Percentiles rank a stretch among this genome's conserved stretches.
Evolutionary conservation across 768 basidiomycete genomes (phyloP).

Genomic region (Hortiboletus flavorubellus): DNA sequence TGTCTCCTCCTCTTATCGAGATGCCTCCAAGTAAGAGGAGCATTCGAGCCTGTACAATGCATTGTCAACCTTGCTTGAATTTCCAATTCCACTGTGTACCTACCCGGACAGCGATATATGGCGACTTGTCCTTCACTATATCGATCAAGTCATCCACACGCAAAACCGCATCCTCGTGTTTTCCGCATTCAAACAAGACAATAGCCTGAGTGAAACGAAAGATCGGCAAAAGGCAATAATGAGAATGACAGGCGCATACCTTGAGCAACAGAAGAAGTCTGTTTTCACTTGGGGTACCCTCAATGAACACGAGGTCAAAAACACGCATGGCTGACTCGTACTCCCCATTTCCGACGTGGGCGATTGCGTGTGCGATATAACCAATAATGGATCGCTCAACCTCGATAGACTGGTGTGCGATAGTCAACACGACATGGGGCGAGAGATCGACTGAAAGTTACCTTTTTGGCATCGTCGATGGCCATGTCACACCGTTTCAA

Average conservation of each 20-base stretch:
- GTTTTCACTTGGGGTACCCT: background rate
- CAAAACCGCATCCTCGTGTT: background rate
- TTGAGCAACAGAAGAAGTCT: constrained; percentile 8
- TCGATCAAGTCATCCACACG: background rate
- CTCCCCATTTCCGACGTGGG: no score
- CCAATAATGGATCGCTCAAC: background rate
- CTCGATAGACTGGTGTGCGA: background rate
- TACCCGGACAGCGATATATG: background rate
- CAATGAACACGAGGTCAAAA: constrained; percentile 5
- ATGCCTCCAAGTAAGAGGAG: background rate
- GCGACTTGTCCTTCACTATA: background rate
- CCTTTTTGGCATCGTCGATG: constrained; percentile 7
- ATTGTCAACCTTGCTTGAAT: background rate
- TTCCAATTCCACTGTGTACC: background rate
- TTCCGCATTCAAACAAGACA: background rate
- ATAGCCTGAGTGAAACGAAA: background rate
- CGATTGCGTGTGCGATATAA: no score
- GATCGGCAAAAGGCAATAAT: background rate
- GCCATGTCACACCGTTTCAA: background rate
- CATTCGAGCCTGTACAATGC: background rate
- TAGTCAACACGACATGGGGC: background rate
- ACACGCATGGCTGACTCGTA: no score
- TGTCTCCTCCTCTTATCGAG: background rate
- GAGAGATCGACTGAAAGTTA: background rate
- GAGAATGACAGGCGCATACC: background rate